These are phyloP conservation scores for Pseudodiploospora longispora DNA, from an alignment of 2,329 filamentous ascomycete species.

Conservation along the genomic window DNA sequence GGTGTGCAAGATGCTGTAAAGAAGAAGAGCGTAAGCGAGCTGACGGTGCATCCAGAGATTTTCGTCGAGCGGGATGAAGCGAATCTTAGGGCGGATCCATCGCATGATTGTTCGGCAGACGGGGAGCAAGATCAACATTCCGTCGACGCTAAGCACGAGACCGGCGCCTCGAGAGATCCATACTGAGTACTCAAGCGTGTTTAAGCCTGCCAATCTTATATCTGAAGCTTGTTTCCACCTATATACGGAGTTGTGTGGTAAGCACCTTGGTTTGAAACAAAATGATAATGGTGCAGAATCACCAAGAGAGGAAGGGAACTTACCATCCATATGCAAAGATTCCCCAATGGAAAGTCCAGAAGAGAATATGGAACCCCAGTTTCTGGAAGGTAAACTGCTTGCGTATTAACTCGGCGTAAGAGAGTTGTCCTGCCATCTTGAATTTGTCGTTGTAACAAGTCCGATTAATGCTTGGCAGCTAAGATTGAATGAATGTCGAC, in stretches of 20 bases:
- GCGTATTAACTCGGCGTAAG: slow-evolving; percentile 36
- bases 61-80: slow-evolving; percentile 89
- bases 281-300: not conserved
- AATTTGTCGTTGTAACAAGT: not conserved
- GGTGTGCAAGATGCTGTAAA: slow-evolving; percentile 75
- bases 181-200: slow-evolving; percentile 77
- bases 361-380: slow-evolving; percentile 70
- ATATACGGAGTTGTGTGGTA: slow-evolving; percentile 1
- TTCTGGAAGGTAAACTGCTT: slow-evolving; percentile 65
- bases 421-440: slow-evolving; percentile 34
- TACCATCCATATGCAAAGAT: slow-evolving; percentile 85
- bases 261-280: not conserved
- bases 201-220: slow-evolving; percentile 63
- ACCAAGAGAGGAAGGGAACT: slow-evolving; percentile 20
- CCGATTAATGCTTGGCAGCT: slow-evolving; percentile 1
- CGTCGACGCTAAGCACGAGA: slow-evolving; percentile 75
- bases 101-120: slow-evolving; percentile 90
- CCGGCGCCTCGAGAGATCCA: slow-evolving; percentile 95
- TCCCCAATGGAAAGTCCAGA: slow-evolving; percentile 69
- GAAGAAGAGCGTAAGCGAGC: slow-evolving; percentile 77
- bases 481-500: slow-evolving; percentile 40
- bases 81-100: slow-evolving; percentile 75
- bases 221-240: slow-evolving; percentile 76
- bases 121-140: slow-evolving; percentile 79
- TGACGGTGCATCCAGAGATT: slow-evolving; percentile 96